Conservation (phyloP, 2,329 filamentous ascomycete species). For the Ceratocystis harringtonii region DNA sequence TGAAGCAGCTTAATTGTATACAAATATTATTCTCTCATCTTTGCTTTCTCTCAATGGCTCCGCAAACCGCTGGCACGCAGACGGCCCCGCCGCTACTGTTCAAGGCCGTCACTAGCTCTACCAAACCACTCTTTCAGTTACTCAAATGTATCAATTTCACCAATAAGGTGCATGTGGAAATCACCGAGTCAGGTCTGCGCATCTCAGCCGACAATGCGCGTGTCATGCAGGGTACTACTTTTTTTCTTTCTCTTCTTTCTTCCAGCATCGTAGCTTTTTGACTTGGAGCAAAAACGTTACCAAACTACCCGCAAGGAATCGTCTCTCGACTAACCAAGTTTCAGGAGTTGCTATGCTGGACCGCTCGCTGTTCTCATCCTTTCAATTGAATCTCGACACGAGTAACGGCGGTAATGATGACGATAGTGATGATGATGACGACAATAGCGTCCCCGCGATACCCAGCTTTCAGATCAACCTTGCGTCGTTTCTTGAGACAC, state of each 20-base stretch:
- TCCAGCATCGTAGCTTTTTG: neutral
- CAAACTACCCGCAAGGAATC: no score
- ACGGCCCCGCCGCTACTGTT: constrained; percentile 44
- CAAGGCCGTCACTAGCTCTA: constrained; percentile 62
- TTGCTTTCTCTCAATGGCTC: constrained; percentile 22
- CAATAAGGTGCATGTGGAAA: constrained; percentile 49
- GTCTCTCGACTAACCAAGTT: no score
- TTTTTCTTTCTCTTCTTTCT: neutral
- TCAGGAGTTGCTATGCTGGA: constrained; percentile 58
- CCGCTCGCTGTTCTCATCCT: constrained; percentile 76
- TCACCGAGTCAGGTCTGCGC: constrained; percentile 70
- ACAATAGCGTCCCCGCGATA: constrained; percentile 26
- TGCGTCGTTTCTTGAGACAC: constrained; percentile 72
- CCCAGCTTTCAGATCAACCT: constrained; percentile 79
- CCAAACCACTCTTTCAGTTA: constrained; percentile 55
- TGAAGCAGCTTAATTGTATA: neutral
- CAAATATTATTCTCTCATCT: neutral
- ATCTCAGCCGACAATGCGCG: constrained; percentile 80
- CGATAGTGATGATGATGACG: constrained; percentile 20
- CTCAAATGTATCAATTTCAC: constrained; percentile 45
- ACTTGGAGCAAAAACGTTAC: no score
- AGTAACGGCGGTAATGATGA: constrained; percentile 28
- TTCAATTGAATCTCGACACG: constrained; percentile 46
- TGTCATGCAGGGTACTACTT: constrained; percentile 66
- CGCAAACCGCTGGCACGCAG: constrained; percentile 3